phyloP scores from a whole-genome alignment of 768 basidiomycete species.

The Psilocybe cyanescens region DNA sequence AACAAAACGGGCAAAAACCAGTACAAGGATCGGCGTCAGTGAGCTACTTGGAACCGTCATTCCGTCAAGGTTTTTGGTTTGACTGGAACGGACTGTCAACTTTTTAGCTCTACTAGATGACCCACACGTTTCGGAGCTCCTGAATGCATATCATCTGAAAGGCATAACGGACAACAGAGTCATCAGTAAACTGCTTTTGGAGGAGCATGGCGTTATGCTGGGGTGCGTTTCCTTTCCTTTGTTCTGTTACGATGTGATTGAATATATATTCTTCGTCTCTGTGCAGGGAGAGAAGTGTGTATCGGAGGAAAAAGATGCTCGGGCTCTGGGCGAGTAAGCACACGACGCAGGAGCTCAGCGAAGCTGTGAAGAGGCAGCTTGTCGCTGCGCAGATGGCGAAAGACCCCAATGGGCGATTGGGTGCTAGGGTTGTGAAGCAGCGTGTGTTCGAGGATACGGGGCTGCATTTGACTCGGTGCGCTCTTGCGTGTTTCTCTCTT shows the following conservation, averaged over 20 bases:
- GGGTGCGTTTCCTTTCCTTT: slow-evolving; percentile 24
- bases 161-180: slow-evolving; percentile 28
- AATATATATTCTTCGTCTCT: not conserved
- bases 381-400: slow-evolving; percentile 37
- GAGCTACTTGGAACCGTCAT: not conserved
- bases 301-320: slow-evolving; percentile 27
- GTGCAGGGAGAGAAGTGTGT: slow-evolving; percentile 31
- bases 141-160: slow-evolving; percentile 28
- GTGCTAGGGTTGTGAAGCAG: slow-evolving; percentile 31
- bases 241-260: too few species aligned
- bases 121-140: slow-evolving; percentile 15
- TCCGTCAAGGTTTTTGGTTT: not conserved
- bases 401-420: slow-evolving; percentile 31
- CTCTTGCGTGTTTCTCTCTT: not conserved
- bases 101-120: slow-evolving; percentile 27
- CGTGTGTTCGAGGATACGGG: slow-evolving; percentile 32
- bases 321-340: slow-evolving; percentile 32
- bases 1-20: slow-evolving; percentile 32
- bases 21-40: slow-evolving; percentile 32
- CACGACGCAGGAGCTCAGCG: slow-evolving; percentile 30
- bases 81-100: not conserved
- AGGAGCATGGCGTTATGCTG: slow-evolving; percentile 31
- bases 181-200: slow-evolving; percentile 27
- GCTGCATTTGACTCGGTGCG: slow-evolving; percentile 34
- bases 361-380: slow-evolving; percentile 33